These are phyloP conservation scores for Silene latifolia DNA, from an alignment of 148 eudicot species.

Conservation along the genomic window DNA sequence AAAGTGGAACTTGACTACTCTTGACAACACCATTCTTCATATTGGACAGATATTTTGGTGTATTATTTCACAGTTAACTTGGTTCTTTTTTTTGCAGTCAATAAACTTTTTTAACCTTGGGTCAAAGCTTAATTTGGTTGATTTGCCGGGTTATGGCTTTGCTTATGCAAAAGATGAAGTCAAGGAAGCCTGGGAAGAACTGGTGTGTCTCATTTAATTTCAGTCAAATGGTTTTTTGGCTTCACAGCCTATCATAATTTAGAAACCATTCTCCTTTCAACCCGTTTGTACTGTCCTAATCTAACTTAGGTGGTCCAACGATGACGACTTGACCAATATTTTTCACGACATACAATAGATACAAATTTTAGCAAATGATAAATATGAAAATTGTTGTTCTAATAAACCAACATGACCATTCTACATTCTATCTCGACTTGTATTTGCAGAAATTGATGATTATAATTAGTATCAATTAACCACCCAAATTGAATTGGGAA, in stretches of 20 bases:
- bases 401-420: too few species aligned
- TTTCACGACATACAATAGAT: too few species aligned
- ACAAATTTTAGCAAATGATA: too few species aligned
- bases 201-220: conserved; percentile 47
- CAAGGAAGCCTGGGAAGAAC: conserved; percentile 97
- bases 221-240: conserved; percentile 2
- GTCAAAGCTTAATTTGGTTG: conserved; percentile 75
- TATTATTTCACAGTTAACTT: not conserved
- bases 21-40: not conserved
- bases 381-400: too few species aligned
- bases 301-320: too few species aligned
- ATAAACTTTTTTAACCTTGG: conserved; percentile 91
- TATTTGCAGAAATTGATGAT: too few species aligned
- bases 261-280: not conserved
- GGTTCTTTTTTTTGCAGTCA: conserved; percentile 49
- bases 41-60: not conserved
- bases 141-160: conserved; percentile 96
- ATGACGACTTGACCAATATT: too few species aligned
- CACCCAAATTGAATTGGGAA: too few species aligned
- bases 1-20: not conserved
- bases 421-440: too few species aligned
- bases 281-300: not conserved
- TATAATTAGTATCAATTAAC: too few species aligned
- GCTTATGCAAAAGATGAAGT: conserved; percentile 98
- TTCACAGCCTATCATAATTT: not conserved